A percentile compares a stretch with the other conserved stretches of the same genome.
These are phyloP conservation scores for Venturia aucupariae DNA, from an alignment of 2,329 filamentous ascomycete genomes.

Conservation along the genomic window DNA sequence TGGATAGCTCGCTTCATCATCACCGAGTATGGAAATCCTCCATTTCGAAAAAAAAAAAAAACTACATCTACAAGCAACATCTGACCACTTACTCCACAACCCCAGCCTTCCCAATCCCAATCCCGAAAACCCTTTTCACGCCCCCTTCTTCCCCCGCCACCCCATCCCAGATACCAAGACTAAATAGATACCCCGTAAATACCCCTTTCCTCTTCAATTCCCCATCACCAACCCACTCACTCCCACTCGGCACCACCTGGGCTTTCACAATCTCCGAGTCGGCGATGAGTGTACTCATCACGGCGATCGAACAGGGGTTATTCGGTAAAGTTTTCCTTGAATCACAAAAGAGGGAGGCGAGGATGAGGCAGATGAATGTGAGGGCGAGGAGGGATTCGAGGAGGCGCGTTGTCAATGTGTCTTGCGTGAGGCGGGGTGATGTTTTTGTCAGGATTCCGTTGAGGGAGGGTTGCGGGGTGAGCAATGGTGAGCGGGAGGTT, in stretches of 20 bases:
- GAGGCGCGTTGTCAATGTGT: neutral
- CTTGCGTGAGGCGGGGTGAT: neutral
- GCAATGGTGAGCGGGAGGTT: neutral
- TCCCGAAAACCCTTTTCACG: conserved; percentile 1
- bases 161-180: neutral
- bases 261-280: conserved; percentile 2
- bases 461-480: neutral
- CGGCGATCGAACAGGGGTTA: conserved; percentile 6
- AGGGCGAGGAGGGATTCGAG: conserved; percentile 4
- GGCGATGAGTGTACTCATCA: conserved; percentile 1
- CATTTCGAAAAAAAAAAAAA: too few relatives aligned
- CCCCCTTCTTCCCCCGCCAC: neutral
- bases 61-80: too few relatives aligned
- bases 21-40: too few relatives aligned
- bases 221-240: conserved; percentile 1
- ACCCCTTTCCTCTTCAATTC: neutral
- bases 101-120: conserved; percentile 5
- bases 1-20: too few relatives aligned
- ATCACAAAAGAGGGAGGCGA: neutral
- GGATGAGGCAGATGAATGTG: neutral
- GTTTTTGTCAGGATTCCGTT: neutral
- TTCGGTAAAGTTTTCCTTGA: neutral
- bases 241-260: neutral
- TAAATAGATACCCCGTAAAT: conserved; percentile 5
- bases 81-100: neutral